Percentiles rank a stretch among this genome's conserved stretches.
Conservation (phyloP, 2,329 filamentous ascomycete species). For the Aspergillus oerlinghausenensis region DNA sequence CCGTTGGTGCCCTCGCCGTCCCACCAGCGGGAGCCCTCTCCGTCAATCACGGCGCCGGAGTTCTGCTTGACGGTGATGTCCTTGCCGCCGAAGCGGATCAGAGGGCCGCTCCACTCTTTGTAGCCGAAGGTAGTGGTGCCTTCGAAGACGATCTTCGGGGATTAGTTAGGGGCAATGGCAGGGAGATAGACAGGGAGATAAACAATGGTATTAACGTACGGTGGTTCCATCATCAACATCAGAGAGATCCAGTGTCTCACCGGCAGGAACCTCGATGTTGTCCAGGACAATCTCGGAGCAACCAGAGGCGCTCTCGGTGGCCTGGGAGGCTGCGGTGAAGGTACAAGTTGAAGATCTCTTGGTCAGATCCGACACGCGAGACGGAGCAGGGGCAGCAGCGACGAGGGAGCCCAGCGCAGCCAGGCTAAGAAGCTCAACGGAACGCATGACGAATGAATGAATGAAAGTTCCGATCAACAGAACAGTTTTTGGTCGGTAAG, state of each 20-base stretch:
- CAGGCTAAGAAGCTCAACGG: slow-evolving; percentile 16
- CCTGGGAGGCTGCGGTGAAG: slow-evolving; percentile 49
- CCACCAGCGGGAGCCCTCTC: slow-evolving; percentile 56
- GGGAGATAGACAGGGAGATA: neutral
- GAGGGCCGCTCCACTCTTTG: slow-evolving; percentile 60
- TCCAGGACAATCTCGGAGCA: slow-evolving; percentile 54
- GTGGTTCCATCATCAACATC: slow-evolving; percentile 48
- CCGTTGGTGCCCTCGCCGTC: slow-evolving; percentile 57
- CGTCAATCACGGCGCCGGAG: slow-evolving; percentile 51
- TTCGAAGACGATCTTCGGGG: slow-evolving; percentile 53
- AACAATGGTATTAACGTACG: slow-evolving; percentile 19
- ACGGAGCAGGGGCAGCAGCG: slow-evolving; percentile 21
- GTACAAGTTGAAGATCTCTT: slow-evolving; percentile 45
- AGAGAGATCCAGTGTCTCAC: slow-evolving; percentile 56
- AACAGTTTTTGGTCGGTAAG: neutral
- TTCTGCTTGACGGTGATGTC: slow-evolving; percentile 51
- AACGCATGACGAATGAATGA: slow-evolving; percentile 16
- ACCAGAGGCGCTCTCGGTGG: slow-evolving; percentile 45
- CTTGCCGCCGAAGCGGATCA: slow-evolving; percentile 58
- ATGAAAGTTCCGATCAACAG: slow-evolving; percentile 11
- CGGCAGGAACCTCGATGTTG: slow-evolving; percentile 53
- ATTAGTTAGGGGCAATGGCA: neutral
- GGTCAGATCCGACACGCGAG: slow-evolving; percentile 18
- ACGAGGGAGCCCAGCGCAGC: slow-evolving; percentile 16
- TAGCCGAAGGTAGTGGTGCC: slow-evolving; percentile 64